A percentile compares a stretch with the other conserved stretches of the same genome.
These are phyloP conservation scores for Sporobolomyces phaffii DNA, from an alignment of 768 basidiomycete species.

Conservation along the genomic window DNA sequence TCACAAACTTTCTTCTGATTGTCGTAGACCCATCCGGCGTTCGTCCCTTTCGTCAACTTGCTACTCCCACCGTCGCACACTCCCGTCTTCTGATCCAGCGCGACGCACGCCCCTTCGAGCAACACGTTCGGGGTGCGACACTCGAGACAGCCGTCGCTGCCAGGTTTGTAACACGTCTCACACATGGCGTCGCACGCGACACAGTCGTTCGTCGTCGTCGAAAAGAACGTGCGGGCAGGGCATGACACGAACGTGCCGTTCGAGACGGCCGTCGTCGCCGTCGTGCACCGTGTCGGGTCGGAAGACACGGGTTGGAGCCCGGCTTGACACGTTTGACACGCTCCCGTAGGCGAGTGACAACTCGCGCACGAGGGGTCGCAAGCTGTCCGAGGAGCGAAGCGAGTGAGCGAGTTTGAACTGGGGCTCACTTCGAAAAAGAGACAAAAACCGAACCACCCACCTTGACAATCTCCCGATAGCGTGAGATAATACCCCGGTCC, in stretches of 20 bases:
- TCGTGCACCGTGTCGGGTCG: conserved; percentile 59
- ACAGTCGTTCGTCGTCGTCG: conserved; percentile 48
- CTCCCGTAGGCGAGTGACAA: conserved; percentile 59
- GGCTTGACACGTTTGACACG: conserved; percentile 65
- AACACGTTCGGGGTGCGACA: conserved; percentile 61
- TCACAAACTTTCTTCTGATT: conserved; percentile 79
- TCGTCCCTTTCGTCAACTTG: conserved; percentile 51
- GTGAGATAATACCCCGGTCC: conserved; percentile 67
- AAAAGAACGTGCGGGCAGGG: conserved; percentile 60
- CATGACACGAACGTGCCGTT: conserved; percentile 55
- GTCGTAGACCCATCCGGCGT: conserved; percentile 61
- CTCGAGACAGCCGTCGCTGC: conserved; percentile 64
- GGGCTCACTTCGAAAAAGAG: neutral
- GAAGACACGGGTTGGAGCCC: conserved; percentile 64
- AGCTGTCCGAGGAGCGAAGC: conserved; percentile 53
- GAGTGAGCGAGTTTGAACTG: neutral
- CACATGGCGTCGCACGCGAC: conserved; percentile 51
- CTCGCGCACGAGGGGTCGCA: conserved; percentile 66
- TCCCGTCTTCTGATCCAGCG: conserved; percentile 57
- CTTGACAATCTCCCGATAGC: conserved; percentile 65
- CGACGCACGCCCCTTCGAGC: conserved; percentile 66
- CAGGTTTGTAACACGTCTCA: conserved; percentile 61
- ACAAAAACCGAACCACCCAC: conserved; percentile 47
- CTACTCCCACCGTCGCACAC: conserved; percentile 53
- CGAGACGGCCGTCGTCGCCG: conserved; percentile 47